These are phyloP conservation scores for Rhynchospora pubera DNA, from an alignment of 176 grass and related monocot species.

Conservation along the genomic window DNA sequence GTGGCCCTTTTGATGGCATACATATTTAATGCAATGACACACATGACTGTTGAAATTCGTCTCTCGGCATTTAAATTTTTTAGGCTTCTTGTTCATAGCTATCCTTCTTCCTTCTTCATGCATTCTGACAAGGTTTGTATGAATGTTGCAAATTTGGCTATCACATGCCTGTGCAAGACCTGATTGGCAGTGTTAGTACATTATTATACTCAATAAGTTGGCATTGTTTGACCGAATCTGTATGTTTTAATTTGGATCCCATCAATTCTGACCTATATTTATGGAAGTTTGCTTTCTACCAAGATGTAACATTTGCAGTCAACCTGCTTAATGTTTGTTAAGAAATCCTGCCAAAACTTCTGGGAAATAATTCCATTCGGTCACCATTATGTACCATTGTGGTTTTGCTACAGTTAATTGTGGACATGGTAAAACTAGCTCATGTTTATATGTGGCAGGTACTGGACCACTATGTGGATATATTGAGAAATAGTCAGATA, in stretches of 20 bases:
- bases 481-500: conserved; percentile 65
- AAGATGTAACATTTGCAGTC: background rate
- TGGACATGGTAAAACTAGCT: conserved; percentile 24
- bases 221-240: background rate
- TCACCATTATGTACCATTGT: background rate
- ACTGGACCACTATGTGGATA: conserved; percentile 65
- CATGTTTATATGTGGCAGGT: conserved; percentile 41
- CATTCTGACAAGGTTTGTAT: conserved; percentile 64
- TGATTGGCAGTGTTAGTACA: background rate
- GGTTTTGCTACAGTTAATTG: conserved; percentile 7
- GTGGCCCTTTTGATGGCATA: conserved; percentile 72
- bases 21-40: conserved; percentile 85
- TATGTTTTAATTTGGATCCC: conserved; percentile 12
- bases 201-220: conserved; percentile 11
- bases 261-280: background rate
- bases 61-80: conserved; percentile 85
- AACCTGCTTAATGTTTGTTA: background rate
- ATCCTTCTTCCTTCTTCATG: conserved; percentile 64
- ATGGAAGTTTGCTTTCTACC: background rate
- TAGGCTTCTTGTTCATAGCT: conserved; percentile 69
- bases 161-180: background rate
- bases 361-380: background rate
- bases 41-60: conserved; percentile 69
- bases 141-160: background rate
- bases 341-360: background rate